Conservation (phyloP, 257 asterid genomes). For the Petrea volubilis region DNA sequence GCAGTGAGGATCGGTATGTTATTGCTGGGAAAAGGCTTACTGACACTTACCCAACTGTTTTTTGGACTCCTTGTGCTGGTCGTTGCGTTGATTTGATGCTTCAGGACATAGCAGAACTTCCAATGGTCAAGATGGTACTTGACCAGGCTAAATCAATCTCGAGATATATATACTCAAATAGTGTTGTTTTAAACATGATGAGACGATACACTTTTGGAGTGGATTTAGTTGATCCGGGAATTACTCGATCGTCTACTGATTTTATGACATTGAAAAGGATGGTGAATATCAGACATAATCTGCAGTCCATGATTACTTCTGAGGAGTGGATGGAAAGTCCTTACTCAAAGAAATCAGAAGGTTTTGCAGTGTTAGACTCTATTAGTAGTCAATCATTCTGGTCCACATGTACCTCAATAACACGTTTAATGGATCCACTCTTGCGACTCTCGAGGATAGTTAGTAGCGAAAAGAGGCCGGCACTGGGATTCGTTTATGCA, state of each 20-base stretch:
- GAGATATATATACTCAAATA: slow-evolving; percentile 65
- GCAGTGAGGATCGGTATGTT: slow-evolving; percentile 65
- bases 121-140: slow-evolving; percentile 50
- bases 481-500: slow-evolving; percentile 81
- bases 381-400: slow-evolving; percentile 69
- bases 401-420: slow-evolving; percentile 57
- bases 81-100: slow-evolving; percentile 79
- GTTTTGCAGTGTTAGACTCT: slow-evolving; percentile 46
- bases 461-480: slow-evolving; percentile 74
- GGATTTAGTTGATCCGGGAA: slow-evolving; percentile 76
- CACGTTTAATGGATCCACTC: slow-evolving; percentile 64
- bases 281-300: slow-evolving; percentile 62
- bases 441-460: slow-evolving; percentile 74
- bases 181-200: slow-evolving; percentile 67
- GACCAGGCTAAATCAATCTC: slow-evolving; percentile 82
- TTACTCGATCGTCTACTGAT: slow-evolving; percentile 61
- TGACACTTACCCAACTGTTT: slow-evolving; percentile 68
- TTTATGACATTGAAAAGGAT: slow-evolving; percentile 74
- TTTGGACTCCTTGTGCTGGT: slow-evolving; percentile 93
- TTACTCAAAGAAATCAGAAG: slow-evolving; percentile 69
- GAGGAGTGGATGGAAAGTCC: slow-evolving; percentile 89
- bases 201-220: slow-evolving; percentile 76
- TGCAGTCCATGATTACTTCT: slow-evolving; percentile 85
- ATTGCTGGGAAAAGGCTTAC: slow-evolving; percentile 70
- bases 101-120: slow-evolving; percentile 63